Base-by-base conservation (phyloP, 192 early-diverging fungal species). In the Coemansia sp. region DNA sequence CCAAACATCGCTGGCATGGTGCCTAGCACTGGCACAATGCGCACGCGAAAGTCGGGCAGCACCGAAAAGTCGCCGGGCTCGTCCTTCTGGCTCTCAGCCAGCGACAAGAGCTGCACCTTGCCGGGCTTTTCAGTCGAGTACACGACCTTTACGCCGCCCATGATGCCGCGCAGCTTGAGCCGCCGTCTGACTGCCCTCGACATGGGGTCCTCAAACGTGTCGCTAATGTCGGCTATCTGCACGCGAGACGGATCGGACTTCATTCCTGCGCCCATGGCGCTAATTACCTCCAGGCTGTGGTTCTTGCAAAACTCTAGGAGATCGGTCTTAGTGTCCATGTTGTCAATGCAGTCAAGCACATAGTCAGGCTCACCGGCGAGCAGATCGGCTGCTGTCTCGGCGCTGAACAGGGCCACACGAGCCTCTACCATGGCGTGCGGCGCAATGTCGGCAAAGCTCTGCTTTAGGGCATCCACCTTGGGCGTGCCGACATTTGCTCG, bases 191-290 rank as follows among this genome's bases (percentile, higher is more conserved):
- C 95, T 0, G 91, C 84, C 38, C 95, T 86, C 26, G 96, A 93
- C 61, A 98, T 84, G 0, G 94, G 94, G 76, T 98, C 95, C 86
- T 98, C 95, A 69, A 90, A 90, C 0, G 96, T 98, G 39, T 94
- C 89, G 61, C 90, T 87, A 58, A 99, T 96, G 73, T 99, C 97
- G 33, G 94, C 92, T 67, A 99, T 93, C 77, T 97, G 97, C 43
- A 99, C 89, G 13, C 92, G 87, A 28, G 95, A 94, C n/a, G 95
- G 92, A 74, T 99, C 95, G 1, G 93, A 86, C 73, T 99, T 99
- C 42, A 93, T 94, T n/a, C 97, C 95, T 3, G 95, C 92, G 2
- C 95, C 97, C 95, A 97, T 99, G 16, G 95, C 93, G 47, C 91
- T 91, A 31, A 99, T 93, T 21, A 99, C 90, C 26, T 73, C 82